phyloP scores from a whole-genome alignment of 2,329 filamentous ascomycete species.

The Hansfordia pulvinata region DNA sequence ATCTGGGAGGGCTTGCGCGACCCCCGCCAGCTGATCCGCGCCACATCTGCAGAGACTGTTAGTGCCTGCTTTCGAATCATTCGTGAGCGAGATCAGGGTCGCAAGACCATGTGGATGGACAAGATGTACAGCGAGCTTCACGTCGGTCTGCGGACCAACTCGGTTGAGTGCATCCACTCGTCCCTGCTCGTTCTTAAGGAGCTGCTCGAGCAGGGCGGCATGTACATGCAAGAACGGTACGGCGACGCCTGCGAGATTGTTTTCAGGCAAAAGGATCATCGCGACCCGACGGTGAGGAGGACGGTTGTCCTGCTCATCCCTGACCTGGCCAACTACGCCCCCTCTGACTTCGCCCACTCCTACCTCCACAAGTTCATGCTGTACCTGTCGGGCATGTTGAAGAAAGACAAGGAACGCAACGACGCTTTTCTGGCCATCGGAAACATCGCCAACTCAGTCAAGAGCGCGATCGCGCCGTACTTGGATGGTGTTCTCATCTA shows the following conservation, averaged over 20 bases:
- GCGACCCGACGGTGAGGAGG: conserved; percentile 73
- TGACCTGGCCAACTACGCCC: conserved; percentile 83
- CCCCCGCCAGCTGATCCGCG: conserved; percentile 77
- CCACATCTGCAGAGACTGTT: conserved; percentile 83
- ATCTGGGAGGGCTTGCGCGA: conserved; percentile 93
- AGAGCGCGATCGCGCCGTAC: conserved; percentile 88
- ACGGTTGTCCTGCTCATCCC: conserved; percentile 88
- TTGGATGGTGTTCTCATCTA: conserved; percentile 89
- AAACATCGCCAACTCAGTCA: conserved; percentile 90
- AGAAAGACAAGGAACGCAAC: conserved; percentile 88
- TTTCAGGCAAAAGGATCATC: conserved; percentile 82
- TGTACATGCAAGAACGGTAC: conserved; percentile 98
- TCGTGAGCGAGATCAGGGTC: conserved; percentile 75
- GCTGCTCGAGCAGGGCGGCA: conserved; percentile 83
- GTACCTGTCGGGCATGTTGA: conserved; percentile 83
- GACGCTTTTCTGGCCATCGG: conserved; percentile 93
- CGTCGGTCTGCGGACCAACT: conserved; percentile 64
- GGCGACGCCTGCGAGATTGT: conserved; percentile 87
- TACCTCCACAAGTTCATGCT: conserved; percentile 97
- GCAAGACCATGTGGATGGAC: conserved; percentile 78
- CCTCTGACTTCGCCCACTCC: conserved; percentile 72
- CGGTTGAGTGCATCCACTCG: conserved; percentile 84
- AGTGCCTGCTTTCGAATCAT: conserved; percentile 95
- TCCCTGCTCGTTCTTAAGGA: conserved; percentile 88
- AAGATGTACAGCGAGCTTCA: conserved; percentile 83